Base-by-base conservation (phyloP, 768 basidiomycete genomes). In the Boletus vermiculosoides region DNA sequence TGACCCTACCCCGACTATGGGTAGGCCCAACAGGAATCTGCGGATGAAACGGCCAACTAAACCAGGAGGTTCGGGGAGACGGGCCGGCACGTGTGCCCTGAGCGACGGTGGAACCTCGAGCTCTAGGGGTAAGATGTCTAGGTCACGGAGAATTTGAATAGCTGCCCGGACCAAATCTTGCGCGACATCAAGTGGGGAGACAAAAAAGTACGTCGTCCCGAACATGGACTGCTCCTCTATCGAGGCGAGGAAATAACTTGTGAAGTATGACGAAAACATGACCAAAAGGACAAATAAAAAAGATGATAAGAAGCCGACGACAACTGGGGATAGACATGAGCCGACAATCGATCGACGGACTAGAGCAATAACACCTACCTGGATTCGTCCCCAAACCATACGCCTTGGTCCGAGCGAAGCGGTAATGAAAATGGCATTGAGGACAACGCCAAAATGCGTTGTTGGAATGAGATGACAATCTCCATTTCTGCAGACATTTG, bases 331-430 rank as follows among this genome's bases (percentile, higher is more conserved):
- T 53, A 40, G 52, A 52, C 45, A 46, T 65, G 61, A 62, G 66
- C 42, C 49, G 57, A 40, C 16, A 40, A 42, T 42, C 41, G 64
- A 55, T 58, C 45, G 28, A 40, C 20, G 22, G 44, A 44, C 11
- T 28, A 50, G 42, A 20, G 33, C 22, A 31, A 54, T 31, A 44
- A 41, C 28, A 70, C 79, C 54, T 70, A 85, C 90, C 74, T 70
- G 86, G 83, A 63, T 92, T 92, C n/a, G 86, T 85, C 20, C 88
- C 91, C 54, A 92, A 73, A 31, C 90, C 91, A 12, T 83, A 74
- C 15, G 83, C 81, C 34, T 75, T 79, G 1, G 90, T 92, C 25
- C 91, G 81, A 10, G 85, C 80, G 64, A 91, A 91, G 41, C 85
- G 82, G 68, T 93, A 92, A 56, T 77, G 79, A 66, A 91, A 93